A percentile compares a stretch with the other conserved stretches of the same genome.
phyloP scores from a whole-genome alignment of 345 rosid genomes.

The Bruguiera gymnorhiza region DNA sequence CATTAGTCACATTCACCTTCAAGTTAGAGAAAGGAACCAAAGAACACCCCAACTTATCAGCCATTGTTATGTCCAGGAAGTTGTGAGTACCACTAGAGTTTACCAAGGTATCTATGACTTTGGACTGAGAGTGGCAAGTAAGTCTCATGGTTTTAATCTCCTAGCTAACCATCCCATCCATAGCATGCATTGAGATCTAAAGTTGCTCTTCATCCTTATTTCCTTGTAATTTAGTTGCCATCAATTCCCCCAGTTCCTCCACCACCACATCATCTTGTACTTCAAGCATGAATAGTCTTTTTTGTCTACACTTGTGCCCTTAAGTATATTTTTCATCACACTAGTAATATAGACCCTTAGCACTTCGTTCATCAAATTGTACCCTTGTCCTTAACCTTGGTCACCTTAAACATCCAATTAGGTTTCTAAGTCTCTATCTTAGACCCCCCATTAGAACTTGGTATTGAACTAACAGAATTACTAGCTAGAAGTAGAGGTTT shows the following conservation, averaged over 20 bases:
- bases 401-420: too few species aligned
- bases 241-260: background rate
- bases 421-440: too few species aligned
- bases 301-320: background rate
- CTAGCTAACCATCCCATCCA: background rate
- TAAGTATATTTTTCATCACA: background rate
- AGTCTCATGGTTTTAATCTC: background rate
- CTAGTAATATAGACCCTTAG: background rate
- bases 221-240: background rate
- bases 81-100: background rate
- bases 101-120: background rate
- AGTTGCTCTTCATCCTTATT: background rate
- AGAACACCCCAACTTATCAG: background rate
- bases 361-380: background rate
- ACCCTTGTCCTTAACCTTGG: too few species aligned
- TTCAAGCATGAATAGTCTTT: background rate
- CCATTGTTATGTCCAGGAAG: background rate
- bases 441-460: too few species aligned
- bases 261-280: background rate
- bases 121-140: background rate
- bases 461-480: too few species aligned
- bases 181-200: background rate
- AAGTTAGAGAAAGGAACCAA: background rate
- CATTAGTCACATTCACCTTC: background rate
- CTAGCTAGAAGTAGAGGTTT: too few species aligned